Evolutionary conservation across 176 grass and related monocot species (phyloP).

Genomic region (Aegilops longissima): DNA sequence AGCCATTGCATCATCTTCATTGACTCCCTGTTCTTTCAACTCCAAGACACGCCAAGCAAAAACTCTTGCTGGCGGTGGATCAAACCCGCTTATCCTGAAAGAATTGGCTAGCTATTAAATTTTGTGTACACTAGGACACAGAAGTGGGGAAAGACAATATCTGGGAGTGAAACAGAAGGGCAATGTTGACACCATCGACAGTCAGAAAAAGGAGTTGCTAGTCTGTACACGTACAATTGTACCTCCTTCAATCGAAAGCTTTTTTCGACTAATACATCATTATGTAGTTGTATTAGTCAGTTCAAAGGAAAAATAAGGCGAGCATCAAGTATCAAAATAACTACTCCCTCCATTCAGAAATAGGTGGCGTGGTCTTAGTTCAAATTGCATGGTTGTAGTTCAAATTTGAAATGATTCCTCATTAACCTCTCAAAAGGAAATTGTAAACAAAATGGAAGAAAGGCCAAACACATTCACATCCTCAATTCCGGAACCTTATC

Average conservation of each 20-base stretch:
- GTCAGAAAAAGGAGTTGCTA: not conserved
- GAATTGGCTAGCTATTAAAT: not conserved
- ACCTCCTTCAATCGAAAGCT: not conserved
- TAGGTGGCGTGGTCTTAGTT: too few relatives aligned
- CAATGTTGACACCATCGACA: not conserved
- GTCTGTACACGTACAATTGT: not conserved
- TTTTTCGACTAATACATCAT: not conserved
- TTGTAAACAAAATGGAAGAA: not conserved
- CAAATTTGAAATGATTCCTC: not conserved
- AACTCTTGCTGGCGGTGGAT: constrained; percentile 78
- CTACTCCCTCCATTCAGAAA: not conserved
- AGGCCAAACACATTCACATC: not conserved
- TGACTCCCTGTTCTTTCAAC: constrained; percentile 63
- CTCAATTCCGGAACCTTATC: not conserved
- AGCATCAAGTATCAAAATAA: not conserved
- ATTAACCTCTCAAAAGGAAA: not conserved
- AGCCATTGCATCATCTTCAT: constrained; percentile 74
- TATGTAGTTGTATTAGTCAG: not conserved
- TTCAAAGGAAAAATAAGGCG: not conserved
- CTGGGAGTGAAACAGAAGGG: not conserved
- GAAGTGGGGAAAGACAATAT: not conserved
- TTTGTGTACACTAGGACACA: not conserved
- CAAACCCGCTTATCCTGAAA: constrained; percentile 76
- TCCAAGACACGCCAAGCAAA: constrained; percentile 90
- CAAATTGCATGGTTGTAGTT: too few relatives aligned